Evolutionary conservation across 495 filamentous ascomycete species (phyloP).

Genomic region (Lasiosphaeria ovina): DNA sequence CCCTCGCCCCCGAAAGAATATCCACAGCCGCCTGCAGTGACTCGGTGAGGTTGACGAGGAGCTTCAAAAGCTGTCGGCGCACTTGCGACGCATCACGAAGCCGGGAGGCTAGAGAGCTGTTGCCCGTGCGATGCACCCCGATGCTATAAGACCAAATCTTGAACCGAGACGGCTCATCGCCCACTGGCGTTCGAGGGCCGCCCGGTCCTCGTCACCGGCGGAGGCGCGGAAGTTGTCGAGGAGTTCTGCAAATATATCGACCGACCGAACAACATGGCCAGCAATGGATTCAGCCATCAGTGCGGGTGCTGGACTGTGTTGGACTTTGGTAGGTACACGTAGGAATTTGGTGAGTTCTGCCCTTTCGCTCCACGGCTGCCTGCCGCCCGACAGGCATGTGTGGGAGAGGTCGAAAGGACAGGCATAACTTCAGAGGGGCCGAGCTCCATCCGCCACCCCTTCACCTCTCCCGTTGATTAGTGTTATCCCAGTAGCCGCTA

Average conservation of each 20-base stretch:
- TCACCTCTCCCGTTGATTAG: not conserved
- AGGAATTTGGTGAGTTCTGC: not conserved
- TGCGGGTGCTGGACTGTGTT: too few species aligned
- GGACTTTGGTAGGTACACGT: not conserved
- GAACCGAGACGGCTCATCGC: slow-evolving; percentile 39
- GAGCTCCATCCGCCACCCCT: not conserved
- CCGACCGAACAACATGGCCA: not conserved
- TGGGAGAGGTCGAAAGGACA: too few species aligned
- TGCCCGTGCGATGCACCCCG: slow-evolving; percentile 39
- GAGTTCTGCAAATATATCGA: not conserved
- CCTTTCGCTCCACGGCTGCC: too few species aligned
- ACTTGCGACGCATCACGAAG: slow-evolving; percentile 48
- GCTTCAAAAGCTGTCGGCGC: slow-evolving; percentile 30
- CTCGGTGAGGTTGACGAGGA: slow-evolving; percentile 30
- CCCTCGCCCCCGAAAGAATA: not conserved
- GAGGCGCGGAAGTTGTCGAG: not conserved
- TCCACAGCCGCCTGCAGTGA: slow-evolving; percentile 13
- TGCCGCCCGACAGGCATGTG: too few species aligned
- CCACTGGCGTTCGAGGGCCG: slow-evolving; percentile 2
- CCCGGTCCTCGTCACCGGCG: not conserved
- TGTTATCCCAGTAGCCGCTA: not conserved
- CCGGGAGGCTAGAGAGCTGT: slow-evolving; percentile 46
- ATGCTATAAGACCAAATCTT: slow-evolving; percentile 48
- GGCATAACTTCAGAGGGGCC: too few species aligned
- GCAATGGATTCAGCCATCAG: not conserved